Evolutionary conservation across 345 rosid genomes (phyloP).

Genomic region (Geranium rotundifolium): DNA sequence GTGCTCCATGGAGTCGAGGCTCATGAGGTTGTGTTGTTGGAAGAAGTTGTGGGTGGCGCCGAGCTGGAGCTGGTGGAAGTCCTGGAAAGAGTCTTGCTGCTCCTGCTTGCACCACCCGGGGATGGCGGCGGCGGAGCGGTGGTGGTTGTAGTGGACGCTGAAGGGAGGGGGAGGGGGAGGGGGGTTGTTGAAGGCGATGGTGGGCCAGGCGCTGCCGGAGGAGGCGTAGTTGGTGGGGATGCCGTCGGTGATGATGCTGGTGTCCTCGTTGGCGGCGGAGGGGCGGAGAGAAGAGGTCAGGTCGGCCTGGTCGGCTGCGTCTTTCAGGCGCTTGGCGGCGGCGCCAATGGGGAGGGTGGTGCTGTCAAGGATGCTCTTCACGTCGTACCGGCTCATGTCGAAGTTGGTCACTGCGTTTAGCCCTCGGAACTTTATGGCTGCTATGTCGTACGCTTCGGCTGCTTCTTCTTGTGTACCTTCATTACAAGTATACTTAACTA

Average conservation of each 20-base stretch:
- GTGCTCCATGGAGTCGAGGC: constrained; percentile 36
- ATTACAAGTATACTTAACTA: background rate
- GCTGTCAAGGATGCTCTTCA: constrained; percentile 77
- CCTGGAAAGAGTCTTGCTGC: constrained; percentile 26
- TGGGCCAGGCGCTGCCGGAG: constrained; percentile 26
- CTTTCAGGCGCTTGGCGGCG: constrained; percentile 56
- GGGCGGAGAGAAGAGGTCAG: constrained; percentile 8
- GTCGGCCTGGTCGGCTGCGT: constrained; percentile 31
- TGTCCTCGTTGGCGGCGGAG: constrained; percentile 5
- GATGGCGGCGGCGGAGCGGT: constrained; percentile 24
- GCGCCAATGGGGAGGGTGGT: constrained; percentile 64
- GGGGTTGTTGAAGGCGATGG: constrained; percentile 32
- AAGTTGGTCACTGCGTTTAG: constrained; percentile 95
- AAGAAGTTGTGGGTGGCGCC: constrained; percentile 43
- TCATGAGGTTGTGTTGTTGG: constrained; percentile 36
- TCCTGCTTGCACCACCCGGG: constrained; percentile 69
- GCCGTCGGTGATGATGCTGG: constrained; percentile 16
- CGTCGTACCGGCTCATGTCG: constrained; percentile 79
- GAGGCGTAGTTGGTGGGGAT: constrained; percentile 5
- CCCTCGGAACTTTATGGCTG: constrained; percentile 90
- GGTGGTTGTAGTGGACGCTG: constrained; percentile 20
- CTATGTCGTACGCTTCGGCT: constrained; percentile 95
- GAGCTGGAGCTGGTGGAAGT: constrained; percentile 22
- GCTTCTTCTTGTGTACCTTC: constrained; percentile 94
- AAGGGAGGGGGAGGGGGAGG: constrained; percentile 20